Base-by-base conservation (phyloP, 805 yeast genomes). In the Ogataea nitratoaversa region DNA sequence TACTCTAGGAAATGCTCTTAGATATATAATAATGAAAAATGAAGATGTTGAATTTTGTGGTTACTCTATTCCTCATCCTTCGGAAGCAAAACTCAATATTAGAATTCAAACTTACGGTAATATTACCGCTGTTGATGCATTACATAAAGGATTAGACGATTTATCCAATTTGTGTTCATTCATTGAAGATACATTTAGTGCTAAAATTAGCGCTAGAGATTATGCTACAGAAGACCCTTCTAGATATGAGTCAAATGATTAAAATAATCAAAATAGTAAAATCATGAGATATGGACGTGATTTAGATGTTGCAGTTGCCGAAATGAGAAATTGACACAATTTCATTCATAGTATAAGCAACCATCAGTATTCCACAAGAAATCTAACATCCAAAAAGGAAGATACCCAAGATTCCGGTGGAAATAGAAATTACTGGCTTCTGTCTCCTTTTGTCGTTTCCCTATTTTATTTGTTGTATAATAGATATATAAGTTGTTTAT, bases 41-140 rank as follows among this genome's bases (percentile, higher is more conserved):
- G 96, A 97, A 29, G 95, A 89, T 50, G 99, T 93, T 19, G 99
- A 93, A 60, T 93, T 93, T 63, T 91, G 98, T 60, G 99, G 99
- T 41, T 93, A 93, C 67, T 88, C 97, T 32, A 93, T 93, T 51
- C 99, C 99, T 9, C 99, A 93, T 65, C 99, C 99, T 16, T 86
- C 96, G 27, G 99, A 93, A 66, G 73, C 87, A 45, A 83, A 84
- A 52, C 70, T 93, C 65, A 88, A 93, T 66, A 62, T 93, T 42
- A 79, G 99, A 67, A 88, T 93, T 48, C 99, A 93, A 68, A 93
- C 99, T 1, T 90, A 89, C 58, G 96, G 84, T 36, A 67, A 66
- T 44, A 74, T 78, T 49, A 82, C 97, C 3, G 98, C 98, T 3
- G 79, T 86, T 30, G 95, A 91, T 61, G 98, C 96, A 1, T 72